These are phyloP conservation scores for Paecilomyces formosus DNA, from an alignment of 2,329 filamentous ascomycete species.

Conservation along the genomic window DNA sequence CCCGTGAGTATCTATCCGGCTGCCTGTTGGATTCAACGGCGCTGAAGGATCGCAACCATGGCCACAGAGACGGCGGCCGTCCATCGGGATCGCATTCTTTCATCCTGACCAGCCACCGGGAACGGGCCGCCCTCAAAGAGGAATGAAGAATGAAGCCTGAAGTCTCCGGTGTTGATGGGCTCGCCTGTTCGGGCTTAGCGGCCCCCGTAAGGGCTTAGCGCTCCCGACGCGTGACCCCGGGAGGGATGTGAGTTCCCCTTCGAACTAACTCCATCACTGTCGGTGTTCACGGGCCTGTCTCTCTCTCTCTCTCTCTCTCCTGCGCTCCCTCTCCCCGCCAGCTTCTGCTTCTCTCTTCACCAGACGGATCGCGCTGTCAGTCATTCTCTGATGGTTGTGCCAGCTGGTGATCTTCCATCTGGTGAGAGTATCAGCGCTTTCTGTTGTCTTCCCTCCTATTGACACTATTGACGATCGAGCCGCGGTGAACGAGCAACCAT, in stretches of 20 bases:
- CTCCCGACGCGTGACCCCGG: conserved; percentile 30
- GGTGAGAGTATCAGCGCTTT: not conserved
- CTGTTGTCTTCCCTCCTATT: not conserved
- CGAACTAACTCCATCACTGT: conserved; percentile 1
- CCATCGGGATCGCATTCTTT: not conserved
- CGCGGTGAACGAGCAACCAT: not conserved
- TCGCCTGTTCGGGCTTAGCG: not conserved
- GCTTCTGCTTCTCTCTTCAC: not conserved
- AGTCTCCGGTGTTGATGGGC: not conserved
- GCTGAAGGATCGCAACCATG: not conserved
- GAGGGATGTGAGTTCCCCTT: conserved; percentile 1
- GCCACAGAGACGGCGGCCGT: not conserved
- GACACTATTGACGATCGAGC: not conserved
- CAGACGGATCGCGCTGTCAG: not conserved
- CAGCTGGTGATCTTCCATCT: not conserved
- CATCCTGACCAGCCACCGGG: not conserved
- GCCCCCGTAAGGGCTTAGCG: conserved; percentile 24
- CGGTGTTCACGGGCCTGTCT: not conserved
- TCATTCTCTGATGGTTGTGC: not conserved
- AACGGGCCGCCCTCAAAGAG: not conserved
- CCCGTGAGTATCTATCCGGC: not conserved
- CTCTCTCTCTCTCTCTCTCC: not conserved
- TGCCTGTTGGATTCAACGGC: not conserved
- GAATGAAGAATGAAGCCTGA: not conserved
- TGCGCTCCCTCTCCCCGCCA: not conserved